Base-by-base conservation (phyloP, 108 stramenopile species). In the Seminavis robusta region DNA sequence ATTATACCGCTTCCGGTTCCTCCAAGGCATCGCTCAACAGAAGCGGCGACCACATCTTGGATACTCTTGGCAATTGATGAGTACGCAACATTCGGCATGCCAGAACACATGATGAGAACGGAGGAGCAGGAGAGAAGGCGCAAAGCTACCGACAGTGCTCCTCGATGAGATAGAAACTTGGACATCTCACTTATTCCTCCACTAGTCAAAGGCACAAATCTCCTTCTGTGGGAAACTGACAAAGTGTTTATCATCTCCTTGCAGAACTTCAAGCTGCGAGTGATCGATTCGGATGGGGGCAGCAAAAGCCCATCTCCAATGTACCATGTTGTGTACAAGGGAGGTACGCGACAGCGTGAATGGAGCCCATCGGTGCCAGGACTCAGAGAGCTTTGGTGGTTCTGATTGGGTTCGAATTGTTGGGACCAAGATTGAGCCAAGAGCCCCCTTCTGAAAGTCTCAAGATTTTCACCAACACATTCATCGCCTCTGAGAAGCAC, bases 261-360 rank as follows among this genome's bases (percentile, higher is more conserved):
- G 52, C 77, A 86, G 31, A 59, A 84, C 7, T 73, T 52, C 54
- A 86, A 52, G 31, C 72, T 63, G 9, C 53, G 30, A 2, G 31
- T 33, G 43, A 86, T 38, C 1, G 84, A 65, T 44, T 82, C 83
- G 27, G 47, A 19, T 25, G 86, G 91, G 29, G 78, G 77, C 4
- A 93, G 61, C 27, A 93, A 58, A 16, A 93, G 83, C 28, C 91
- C 91, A 65, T 93, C 91, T 25, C 87, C 91, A 42, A 88, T 66
- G 37, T 93, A 89, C 91, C 91, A 93, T 0, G 75, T 44, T 17
- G 77, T 57, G 44, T 93, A 83, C 44, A 92, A 52, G 10, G 39
- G 26, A 8, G 81, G 74, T 20, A 65, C 38, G 36, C 58, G 56
- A 23, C 33, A 47, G 31, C 20, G 8, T 41, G 7, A 49, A 50